Conservation (phyloP, 2,329 filamentous ascomycete species). For the Phialophora chinensis region DNA sequence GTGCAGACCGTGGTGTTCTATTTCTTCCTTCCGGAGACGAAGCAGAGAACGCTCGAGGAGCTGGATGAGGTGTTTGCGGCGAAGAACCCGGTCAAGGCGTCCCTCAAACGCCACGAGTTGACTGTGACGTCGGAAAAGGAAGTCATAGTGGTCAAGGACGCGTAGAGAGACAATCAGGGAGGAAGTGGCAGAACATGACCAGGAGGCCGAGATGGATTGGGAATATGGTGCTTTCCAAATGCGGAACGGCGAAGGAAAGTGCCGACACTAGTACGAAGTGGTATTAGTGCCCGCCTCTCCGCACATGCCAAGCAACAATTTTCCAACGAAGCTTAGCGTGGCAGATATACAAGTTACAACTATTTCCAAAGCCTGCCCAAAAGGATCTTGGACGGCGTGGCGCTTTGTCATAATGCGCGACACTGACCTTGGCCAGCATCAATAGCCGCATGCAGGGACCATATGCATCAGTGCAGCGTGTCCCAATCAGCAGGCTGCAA, state of each 20-base stretch:
- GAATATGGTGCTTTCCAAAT: not conserved
- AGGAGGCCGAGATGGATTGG: not conserved
- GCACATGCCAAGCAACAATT: no score
- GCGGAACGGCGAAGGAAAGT: no score
- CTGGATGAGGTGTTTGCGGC: slow-evolving; percentile 19
- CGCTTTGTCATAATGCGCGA: not conserved
- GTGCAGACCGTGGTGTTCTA: slow-evolving; percentile 49
- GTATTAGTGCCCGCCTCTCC: no score
- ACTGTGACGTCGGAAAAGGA: not conserved
- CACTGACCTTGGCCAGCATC: not conserved
- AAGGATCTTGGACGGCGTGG: not conserved
- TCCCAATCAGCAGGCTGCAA: no score
- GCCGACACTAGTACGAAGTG: no score
- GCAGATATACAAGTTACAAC: no score
- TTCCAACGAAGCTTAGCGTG: not conserved
- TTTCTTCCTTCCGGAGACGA: slow-evolving; percentile 59
- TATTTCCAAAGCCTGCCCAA: no score
- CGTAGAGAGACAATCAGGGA: not conserved
- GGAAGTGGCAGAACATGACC: not conserved
- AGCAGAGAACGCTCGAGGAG: slow-evolving; percentile 49
- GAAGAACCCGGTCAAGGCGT: slow-evolving; percentile 2
- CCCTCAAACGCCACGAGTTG: slow-evolving; percentile 2
- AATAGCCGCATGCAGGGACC: no score
- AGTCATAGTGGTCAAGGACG: slow-evolving; percentile 3
- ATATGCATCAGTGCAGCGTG: no score